Evolutionary conservation across 352 stramenopile species (phyloP).

Genomic region (Elongisporangium prolatum): DNA sequence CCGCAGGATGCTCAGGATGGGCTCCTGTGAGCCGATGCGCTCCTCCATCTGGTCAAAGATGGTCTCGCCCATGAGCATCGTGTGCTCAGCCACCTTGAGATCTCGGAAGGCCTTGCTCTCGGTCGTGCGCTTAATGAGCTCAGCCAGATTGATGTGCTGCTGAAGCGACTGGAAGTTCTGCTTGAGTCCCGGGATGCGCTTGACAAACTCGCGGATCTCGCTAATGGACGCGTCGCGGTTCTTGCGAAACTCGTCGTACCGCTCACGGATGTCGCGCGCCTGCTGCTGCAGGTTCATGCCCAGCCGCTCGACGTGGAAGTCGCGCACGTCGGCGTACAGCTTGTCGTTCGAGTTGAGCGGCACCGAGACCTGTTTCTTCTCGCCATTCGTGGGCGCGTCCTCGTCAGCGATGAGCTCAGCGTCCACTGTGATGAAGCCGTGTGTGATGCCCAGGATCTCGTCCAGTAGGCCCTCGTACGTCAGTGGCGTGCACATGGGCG

Average conservation of each 20-base stretch:
- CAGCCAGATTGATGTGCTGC: slow-evolving; percentile 97
- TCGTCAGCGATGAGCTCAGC: slow-evolving; percentile 75
- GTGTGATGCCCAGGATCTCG: slow-evolving; percentile 93
- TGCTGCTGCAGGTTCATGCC: slow-evolving; percentile 95
- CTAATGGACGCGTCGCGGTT: slow-evolving; percentile 95
- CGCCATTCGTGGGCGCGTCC: slow-evolving; percentile 18
- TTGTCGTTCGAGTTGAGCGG: slow-evolving; percentile 95
- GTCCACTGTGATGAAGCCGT: slow-evolving; percentile 84
- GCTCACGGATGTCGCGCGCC: slow-evolving; percentile 92
- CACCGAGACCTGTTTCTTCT: slow-evolving; percentile 84
- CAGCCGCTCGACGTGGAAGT: slow-evolving; percentile 96
- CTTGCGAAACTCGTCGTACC: slow-evolving; percentile 93
- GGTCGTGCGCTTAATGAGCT: slow-evolving; percentile 94
- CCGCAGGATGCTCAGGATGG: slow-evolving; percentile 86
- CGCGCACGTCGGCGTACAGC: slow-evolving; percentile 93
- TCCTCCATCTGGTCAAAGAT: slow-evolving; percentile 96
- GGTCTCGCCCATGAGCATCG: slow-evolving; percentile 94
- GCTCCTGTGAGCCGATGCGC: slow-evolving; percentile 91
- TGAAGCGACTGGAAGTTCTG: slow-evolving; percentile 94
- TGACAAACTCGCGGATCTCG: slow-evolving; percentile 98
- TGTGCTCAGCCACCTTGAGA: slow-evolving; percentile 93
- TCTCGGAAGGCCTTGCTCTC: slow-evolving; percentile 92
- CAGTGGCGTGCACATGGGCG: slow-evolving; percentile 93
- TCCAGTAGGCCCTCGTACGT: slow-evolving; percentile 98
- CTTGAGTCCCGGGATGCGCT: slow-evolving; percentile 94